A percentile compares a stretch with the other conserved stretches of the same genome.
phyloP scores from a whole-genome alignment of 2,329 filamentous ascomycete genomes.

The Cladophialophora yegresii region DNA sequence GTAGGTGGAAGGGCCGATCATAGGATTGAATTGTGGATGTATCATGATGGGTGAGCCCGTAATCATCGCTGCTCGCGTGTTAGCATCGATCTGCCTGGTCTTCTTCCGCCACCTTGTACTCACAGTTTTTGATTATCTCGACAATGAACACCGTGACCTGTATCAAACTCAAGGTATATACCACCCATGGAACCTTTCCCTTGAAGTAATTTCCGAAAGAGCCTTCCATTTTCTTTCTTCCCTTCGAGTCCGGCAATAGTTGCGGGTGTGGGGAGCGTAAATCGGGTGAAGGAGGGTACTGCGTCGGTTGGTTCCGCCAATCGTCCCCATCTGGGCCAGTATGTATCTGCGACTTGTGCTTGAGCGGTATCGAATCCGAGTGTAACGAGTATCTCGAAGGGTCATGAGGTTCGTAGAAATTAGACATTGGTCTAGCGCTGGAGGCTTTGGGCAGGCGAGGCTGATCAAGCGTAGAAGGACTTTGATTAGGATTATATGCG shows the following conservation, averaged over 20 bases:
- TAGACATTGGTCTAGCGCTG: conserved; percentile 10
- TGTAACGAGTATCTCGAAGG: conserved; percentile 19
- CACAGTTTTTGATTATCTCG: conserved; percentile 82
- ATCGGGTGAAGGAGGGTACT: conserved; percentile 59
- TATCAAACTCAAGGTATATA: conserved; percentile 73
- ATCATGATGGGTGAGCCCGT: conserved; percentile 71
- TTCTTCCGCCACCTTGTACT: conserved; percentile 38
- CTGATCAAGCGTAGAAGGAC: conserved; percentile 39
- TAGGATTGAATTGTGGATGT: conserved; percentile 86
- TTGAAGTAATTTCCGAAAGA: conserved; percentile 61
- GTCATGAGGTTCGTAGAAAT: conserved; percentile 23
- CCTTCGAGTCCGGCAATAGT: conserved; percentile 30
- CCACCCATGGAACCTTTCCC: conserved; percentile 71
- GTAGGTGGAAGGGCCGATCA: conserved; percentile 91
- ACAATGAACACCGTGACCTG: conserved; percentile 86
- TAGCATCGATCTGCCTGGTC: conserved; percentile 5
- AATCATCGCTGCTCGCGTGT: conserved; percentile 59
- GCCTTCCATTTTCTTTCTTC: conserved; percentile 44
- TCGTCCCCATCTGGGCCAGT: conserved; percentile 22
- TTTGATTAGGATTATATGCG: conserved; percentile 23
- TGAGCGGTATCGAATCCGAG: conserved; percentile 31
- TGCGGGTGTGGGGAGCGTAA: conserved; percentile 42
- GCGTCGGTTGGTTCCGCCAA: conserved; percentile 43
- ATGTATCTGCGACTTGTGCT: conserved; percentile 26
- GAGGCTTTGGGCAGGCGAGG: conserved; percentile 20